These are phyloP conservation scores for Phytophthora pluvialis DNA, from an alignment of 352 stramenopile species.

Conservation along the genomic window DNA sequence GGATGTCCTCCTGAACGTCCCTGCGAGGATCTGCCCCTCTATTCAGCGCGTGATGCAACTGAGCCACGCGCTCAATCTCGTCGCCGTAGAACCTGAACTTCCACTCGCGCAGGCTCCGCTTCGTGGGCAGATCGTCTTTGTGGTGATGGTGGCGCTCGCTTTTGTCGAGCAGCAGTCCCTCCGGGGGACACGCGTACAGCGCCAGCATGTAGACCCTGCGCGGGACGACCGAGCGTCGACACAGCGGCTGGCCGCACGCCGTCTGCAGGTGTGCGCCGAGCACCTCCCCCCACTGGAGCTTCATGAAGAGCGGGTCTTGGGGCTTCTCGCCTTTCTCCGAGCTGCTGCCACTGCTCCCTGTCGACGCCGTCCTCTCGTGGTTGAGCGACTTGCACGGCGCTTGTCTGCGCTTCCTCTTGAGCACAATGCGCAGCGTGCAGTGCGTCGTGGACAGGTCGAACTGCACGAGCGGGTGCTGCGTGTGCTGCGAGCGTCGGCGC, in stretches of 20 bases:
- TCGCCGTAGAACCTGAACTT: slow-evolving; percentile 52
- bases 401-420: slow-evolving; percentile 2
- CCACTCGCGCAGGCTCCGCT: slow-evolving; percentile 48
- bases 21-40: slow-evolving; percentile 50
- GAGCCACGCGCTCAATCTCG: slow-evolving; percentile 41
- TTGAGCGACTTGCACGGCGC: neutral
- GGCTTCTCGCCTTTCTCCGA: slow-evolving; percentile 21
- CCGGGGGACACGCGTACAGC: slow-evolving; percentile 49
- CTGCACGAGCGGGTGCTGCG: slow-evolving; percentile 27
- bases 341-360: slow-evolving; percentile 22
- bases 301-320: slow-evolving; percentile 12
- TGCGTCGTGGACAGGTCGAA: slow-evolving; percentile 30
- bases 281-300: slow-evolving; percentile 52
- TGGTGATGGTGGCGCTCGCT: slow-evolving; percentile 22
- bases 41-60: slow-evolving; percentile 47
- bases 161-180: slow-evolving; percentile 13
- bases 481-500: slow-evolving; percentile 22
- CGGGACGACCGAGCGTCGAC: slow-evolving; percentile 18
- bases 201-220: slow-evolving; percentile 47
- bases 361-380: slow-evolving; percentile 10
- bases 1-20: slow-evolving; percentile 10
- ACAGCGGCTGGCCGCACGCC: slow-evolving; percentile 43
- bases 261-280: slow-evolving; percentile 56
- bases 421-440: slow-evolving; percentile 23
- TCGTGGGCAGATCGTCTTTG: slow-evolving; percentile 19